phyloP scores from a whole-genome alignment of 2,329 filamentous ascomycete species.

The Sclerotinia glacialis region DNA sequence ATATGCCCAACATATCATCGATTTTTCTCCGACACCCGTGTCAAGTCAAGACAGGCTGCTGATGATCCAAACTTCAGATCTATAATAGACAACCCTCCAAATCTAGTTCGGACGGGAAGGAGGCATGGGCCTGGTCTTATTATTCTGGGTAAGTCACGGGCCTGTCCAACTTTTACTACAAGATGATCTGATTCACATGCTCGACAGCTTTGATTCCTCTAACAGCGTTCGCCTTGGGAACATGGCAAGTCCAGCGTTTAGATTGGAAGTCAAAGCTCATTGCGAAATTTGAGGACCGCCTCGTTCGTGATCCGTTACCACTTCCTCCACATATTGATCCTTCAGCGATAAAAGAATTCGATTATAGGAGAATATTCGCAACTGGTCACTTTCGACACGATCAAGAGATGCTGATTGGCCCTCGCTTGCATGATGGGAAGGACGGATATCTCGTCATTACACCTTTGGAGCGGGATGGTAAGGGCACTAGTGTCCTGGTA shows the following conservation, averaged over 20 bases:
- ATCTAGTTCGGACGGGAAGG: constrained; percentile 70
- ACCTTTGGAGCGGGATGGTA: constrained; percentile 70
- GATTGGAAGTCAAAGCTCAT: constrained; percentile 93
- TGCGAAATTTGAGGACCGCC: constrained; percentile 85
- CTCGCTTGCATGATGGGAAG: constrained; percentile 81
- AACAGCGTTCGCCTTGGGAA: constrained; percentile 84
- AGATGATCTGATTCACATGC: constrained; percentile 10
- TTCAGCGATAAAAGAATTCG: constrained; percentile 79
- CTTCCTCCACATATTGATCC: constrained; percentile 82
- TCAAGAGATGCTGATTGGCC: constrained; percentile 93
- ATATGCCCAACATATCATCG: constrained; percentile 34
- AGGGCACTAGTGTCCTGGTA: constrained; percentile 71
- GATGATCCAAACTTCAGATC: constrained; percentile 81
- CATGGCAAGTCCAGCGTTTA: constrained; percentile 92
- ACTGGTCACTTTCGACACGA: constrained; percentile 77
- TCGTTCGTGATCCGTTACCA: constrained; percentile 80
- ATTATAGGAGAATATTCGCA: constrained; percentile 81
- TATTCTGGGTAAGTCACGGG: constrained; percentile 58
- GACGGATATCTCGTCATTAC: constrained; percentile 92
- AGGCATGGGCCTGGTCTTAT: constrained; percentile 78
- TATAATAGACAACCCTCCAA: constrained; percentile 80
- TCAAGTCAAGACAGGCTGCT: constrained; percentile 42
- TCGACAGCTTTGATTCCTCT: constrained; percentile 67
- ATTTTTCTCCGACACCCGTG: constrained; percentile 31
- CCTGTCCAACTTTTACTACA: background rate